Base-by-base conservation (phyloP, 345 rosid genomes). In the Passiflora organensis region DNA sequence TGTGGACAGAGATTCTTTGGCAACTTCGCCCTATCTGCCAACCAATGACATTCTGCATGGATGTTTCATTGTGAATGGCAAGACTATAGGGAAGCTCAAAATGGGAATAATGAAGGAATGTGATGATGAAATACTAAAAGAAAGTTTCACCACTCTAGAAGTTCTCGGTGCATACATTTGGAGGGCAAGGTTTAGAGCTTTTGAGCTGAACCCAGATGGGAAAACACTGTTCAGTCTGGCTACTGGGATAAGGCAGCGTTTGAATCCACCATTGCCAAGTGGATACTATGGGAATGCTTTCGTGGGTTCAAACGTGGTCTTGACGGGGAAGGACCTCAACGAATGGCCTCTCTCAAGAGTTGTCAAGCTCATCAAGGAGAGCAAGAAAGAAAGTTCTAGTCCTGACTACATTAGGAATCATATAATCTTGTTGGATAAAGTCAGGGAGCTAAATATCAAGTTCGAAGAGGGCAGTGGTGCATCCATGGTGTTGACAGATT, bases 251-350 rank as follows among this genome's bases (percentile, higher is more conserved):
- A 69, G 82, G 21, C 67, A 56, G 21, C 65, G 41, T 1, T 20
- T 82, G 15, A 65, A 72, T 2, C 84, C 82, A 58, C 76, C 74
- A 9, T 59, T 78, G 55, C 74, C 69, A 0, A 58, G 68, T 25
- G 84, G 82, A 20, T 77, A 72, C 64, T 82, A 82, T 25, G 87
- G 87, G 9, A 82, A 82, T 66, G 84, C 80, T 14, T 77, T 82
- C 12, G 70, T 76, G 1, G 52, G 74, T n/a, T 64, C 82, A 53
- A 75, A 64, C 32, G 51, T 70, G 16, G 61, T 43, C 0, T 18
- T 77, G 51, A 65, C 62, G n/a, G 82, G 76, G 14, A 54, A 32
- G 9, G 78, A 72, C 8, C 50, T 82, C 6, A 42, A 51, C 10
- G 70, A 66, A 53, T 54, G 63, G 4, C 55, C 74, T 6, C 65